phyloP scores from a whole-genome alignment of 306 rosid genomes.

The Fragaria ananassa region DNA sequence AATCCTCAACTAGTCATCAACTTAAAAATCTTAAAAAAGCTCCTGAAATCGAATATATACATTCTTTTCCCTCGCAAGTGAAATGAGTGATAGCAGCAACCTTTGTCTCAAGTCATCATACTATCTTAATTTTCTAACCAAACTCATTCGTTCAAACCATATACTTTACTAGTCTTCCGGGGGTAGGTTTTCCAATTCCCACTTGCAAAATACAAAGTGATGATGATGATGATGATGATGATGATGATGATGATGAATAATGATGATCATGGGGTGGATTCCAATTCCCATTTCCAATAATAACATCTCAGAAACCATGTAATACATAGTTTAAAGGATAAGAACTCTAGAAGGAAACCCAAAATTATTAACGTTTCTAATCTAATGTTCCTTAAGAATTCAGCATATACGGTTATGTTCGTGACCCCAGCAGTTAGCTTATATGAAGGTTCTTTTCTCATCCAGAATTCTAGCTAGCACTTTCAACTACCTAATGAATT shows the following conservation, averaged over 20 bases:
- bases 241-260: constrained; percentile 7
- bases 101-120: constrained; percentile 10
- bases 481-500: constrained; percentile 27
- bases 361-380: not conserved
- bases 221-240: too few relatives aligned
- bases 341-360: not conserved
- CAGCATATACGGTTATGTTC: constrained; percentile 2
- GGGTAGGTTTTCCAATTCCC: not conserved
- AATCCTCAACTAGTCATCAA: too few relatives aligned
- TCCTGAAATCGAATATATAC: constrained; percentile 1
- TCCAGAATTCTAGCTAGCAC: not conserved
- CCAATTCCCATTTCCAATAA: not conserved
- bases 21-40: too few relatives aligned
- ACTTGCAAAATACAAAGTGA: constrained; percentile 4
- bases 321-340: not conserved
- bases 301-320: not conserved
- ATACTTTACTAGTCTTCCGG: not conserved
- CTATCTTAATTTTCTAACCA: constrained; percentile 9
- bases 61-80: constrained; percentile 8
- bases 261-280: not conserved
- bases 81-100: constrained; percentile 31
- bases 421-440: not conserved
- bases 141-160: constrained; percentile 14
- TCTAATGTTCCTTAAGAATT: not conserved
- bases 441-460: too few relatives aligned